phyloP scores from a whole-genome alignment of 2,329 filamentous ascomycete genomes.

The Tolypocladium inflatum region DNA sequence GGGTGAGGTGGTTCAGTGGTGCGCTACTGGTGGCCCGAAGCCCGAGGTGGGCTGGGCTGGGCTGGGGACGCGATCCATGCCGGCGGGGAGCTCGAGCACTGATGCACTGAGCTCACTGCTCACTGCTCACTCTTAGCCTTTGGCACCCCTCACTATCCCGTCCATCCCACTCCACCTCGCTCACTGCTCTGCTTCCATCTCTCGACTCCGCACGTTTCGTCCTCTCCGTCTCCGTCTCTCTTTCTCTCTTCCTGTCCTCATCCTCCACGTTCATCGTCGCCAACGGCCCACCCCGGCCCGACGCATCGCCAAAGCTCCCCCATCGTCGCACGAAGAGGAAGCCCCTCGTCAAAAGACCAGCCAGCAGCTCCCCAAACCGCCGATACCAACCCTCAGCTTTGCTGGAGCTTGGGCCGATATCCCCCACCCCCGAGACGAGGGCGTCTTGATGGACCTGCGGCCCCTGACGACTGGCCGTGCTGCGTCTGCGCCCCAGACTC shows the following conservation, averaged over 20 bases:
- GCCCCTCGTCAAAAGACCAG: not conserved
- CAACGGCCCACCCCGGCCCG: not conserved
- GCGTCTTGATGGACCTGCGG: slow-evolving; percentile 28
- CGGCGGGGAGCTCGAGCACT: not conserved
- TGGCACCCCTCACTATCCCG: not conserved
- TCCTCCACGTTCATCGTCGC: not conserved
- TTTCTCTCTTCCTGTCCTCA: not conserved
- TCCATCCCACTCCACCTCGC: slow-evolving; percentile 1
- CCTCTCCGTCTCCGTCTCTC: not conserved
- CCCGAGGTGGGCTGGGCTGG: not conserved
- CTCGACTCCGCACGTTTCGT: slow-evolving; percentile 3
- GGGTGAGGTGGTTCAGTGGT: not conserved
- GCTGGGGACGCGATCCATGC: not conserved
- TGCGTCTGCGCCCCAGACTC: slow-evolving; percentile 18
- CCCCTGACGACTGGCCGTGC: slow-evolving; percentile 24
- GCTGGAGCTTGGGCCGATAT: not conserved
- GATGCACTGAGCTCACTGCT: not conserved
- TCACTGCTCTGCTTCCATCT: not conserved
- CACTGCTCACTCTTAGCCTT: not conserved
- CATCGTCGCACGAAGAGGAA: not conserved
- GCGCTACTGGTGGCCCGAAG: not conserved
- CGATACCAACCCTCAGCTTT: not conserved
- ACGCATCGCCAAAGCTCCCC: not conserved
- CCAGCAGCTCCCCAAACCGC: not conserved
- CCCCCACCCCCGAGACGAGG: not conserved